Conservation (phyloP, 176 grass and related monocot genomes). For the Lolium perenne region DNA sequence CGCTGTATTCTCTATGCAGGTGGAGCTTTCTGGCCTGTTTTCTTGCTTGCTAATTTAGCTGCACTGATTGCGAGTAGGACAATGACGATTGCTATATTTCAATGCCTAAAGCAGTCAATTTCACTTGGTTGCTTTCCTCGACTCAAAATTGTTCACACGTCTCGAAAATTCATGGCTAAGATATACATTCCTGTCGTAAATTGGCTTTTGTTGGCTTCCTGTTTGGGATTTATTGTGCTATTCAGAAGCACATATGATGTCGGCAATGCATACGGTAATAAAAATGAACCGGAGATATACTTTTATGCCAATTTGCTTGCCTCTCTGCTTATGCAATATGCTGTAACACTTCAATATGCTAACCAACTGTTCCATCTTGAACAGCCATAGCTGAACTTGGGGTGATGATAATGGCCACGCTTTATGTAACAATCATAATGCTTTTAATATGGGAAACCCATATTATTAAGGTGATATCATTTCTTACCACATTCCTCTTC, state of each 20-base stretch:
- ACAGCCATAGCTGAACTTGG: conserved; percentile 91
- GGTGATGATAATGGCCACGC: conserved; percentile 93
- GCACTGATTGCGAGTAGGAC: conserved; percentile 95
- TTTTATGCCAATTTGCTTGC: conserved; percentile 28
- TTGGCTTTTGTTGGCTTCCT: conserved; percentile 89
- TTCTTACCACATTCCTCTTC: conserved; percentile 65
- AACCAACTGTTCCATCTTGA: conserved; percentile 37
- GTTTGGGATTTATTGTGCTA: conserved; percentile 67
- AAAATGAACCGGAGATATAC: conserved; percentile 17
- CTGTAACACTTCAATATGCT: conserved; percentile 21
- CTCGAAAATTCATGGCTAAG: conserved; percentile 96
- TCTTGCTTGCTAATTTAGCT: conserved; percentile 84
- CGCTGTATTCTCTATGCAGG: conserved; percentile 43
- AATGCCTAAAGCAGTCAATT: conserved; percentile 93
- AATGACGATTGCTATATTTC: conserved; percentile 93
- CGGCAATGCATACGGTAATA: conserved; percentile 93
- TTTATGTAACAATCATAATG: conserved; percentile 95
- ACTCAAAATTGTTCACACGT: conserved; percentile 94
- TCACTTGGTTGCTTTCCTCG: conserved; percentile 96
- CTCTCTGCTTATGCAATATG: conserved; percentile 31
- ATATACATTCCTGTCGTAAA: conserved; percentile 96
- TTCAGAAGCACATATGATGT: conserved; percentile 81
- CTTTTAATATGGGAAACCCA: conserved; percentile 93
- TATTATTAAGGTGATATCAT: conserved; percentile 66
- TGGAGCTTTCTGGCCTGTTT: conserved; percentile 88